Percentiles rank a stretch among this genome's conserved stretches.
These are phyloP conservation scores for Entomortierella parvispora DNA, from an alignment of 192 early-diverging fungal genomes.

Conservation along the genomic window DNA sequence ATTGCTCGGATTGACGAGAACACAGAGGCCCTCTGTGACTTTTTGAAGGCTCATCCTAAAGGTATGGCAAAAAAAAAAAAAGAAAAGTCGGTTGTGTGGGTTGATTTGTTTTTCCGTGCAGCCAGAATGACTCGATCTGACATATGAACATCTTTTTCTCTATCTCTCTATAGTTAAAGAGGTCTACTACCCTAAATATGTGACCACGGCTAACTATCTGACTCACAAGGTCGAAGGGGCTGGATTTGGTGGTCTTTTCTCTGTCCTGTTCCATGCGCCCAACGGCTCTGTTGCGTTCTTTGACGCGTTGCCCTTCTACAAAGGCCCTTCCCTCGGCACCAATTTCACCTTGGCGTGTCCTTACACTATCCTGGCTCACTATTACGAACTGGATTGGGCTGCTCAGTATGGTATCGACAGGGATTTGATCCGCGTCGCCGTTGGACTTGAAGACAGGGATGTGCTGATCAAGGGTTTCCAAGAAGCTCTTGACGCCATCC, in stretches of 20 bases:
- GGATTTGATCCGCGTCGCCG: constrained; percentile 85
- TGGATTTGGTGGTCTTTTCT: constrained; percentile 93
- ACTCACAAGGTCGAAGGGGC: constrained; percentile 66
- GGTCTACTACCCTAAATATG: constrained; percentile 90
- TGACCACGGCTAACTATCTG: constrained; percentile 73
- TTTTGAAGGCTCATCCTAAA: constrained; percentile 73
- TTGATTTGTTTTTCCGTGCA: neutral
- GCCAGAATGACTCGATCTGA: constrained; percentile 1
- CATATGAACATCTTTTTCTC: constrained; percentile 6
- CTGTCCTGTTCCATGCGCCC: constrained; percentile 73
- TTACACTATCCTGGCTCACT: constrained; percentile 97
- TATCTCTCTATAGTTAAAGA: constrained; percentile 61
- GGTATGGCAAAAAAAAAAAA: constrained; percentile 63
- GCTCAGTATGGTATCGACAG: constrained; percentile 77
- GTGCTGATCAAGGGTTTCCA: constrained; percentile 78
- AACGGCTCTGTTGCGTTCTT: constrained; percentile 76
- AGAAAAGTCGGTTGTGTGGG: too few relatives aligned
- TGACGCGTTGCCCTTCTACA: constrained; percentile 82
- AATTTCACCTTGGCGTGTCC: constrained; percentile 96
- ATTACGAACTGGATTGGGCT: constrained; percentile 94
- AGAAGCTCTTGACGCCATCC: constrained; percentile 72
- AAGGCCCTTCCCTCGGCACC: constrained; percentile 96
- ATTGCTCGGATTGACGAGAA: constrained; percentile 81
- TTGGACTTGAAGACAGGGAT: constrained; percentile 85
- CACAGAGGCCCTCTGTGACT: constrained; percentile 81